These are phyloP conservation scores for Extremus antarcticus DNA, from an alignment of 495 filamentous ascomycete genomes.

Conservation along the genomic window DNA sequence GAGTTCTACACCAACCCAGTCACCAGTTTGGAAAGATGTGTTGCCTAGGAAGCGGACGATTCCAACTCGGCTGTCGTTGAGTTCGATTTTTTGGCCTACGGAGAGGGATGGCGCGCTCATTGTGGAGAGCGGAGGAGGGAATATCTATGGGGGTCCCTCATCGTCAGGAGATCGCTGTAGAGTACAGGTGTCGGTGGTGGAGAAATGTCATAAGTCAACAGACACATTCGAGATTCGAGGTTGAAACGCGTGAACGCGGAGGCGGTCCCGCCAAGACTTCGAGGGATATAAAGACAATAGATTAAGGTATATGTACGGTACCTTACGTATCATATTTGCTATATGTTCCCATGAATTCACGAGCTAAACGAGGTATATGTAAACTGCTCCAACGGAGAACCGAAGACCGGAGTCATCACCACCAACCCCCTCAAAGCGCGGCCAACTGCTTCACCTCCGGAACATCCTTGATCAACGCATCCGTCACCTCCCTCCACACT, in stretches of 20 bases:
- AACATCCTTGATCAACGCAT: constrained; percentile 16
- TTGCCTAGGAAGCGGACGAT: constrained; percentile 70
- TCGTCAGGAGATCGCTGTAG: no score
- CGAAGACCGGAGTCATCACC: no score
- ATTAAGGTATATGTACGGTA: no score
- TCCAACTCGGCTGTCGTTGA: constrained; percentile 65
- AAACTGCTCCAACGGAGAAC: no score
- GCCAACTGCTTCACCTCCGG: constrained; percentile 11
- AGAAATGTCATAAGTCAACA: no score
- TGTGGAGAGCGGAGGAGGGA: no score
- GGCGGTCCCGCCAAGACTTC: not conserved
- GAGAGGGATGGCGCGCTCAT: constrained; percentile 28
- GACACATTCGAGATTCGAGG: not conserved
- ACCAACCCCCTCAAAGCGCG: not conserved
- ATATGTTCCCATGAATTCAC: no score
- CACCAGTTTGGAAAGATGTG: constrained; percentile 66
- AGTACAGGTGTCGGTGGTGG: no score
- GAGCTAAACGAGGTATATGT: no score
- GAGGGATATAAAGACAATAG: no score
- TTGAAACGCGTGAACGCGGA: not conserved
- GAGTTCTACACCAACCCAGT: constrained; percentile 88
- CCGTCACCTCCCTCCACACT: constrained; percentile 18
- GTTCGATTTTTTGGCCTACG: constrained; percentile 52
- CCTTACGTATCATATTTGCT: no score
- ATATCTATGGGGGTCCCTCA: no score